Evolutionary conservation across 2,329 filamentous ascomycete species (phyloP), one percentile per base, ranked within the genome.

Genomic region (Fusarium pininemorale): DNA sequence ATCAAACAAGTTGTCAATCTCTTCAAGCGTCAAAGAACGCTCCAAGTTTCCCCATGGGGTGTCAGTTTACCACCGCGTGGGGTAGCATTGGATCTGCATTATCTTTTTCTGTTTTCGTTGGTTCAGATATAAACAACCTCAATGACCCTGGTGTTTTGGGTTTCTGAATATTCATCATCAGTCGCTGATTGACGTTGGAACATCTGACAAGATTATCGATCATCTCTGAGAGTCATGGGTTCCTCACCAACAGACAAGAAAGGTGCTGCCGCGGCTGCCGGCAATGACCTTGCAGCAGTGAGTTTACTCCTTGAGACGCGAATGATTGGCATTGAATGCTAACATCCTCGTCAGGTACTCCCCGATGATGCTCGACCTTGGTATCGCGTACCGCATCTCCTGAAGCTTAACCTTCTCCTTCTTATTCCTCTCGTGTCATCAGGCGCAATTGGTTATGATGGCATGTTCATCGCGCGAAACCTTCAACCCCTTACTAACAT

Each of bases 381-480:
- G 86, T 86, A 82, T 63, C 80, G 81, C 8, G 78, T 80, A 7
- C 79, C 81, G 2, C 84, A 87, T 78, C 77, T 87, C 3, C 73
- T 86, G 12, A 75, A 81, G 38, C 80, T 87, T 13, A 87, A 87
- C 61, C 73, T 86, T 14, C 76, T 85, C 20, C 80, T 87, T 1
- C 59, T 86, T 9, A 73, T 87, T 4, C 84, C 85, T 2, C 76
- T 86, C 7, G 68, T 87, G 0, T 85, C 84, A 1, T 84, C 84
- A 0, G 80, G 82, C 1, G 82, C 83, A 5, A 81, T 81, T 41
- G 85, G 85, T 7, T 87, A 85, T 47, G 85, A 86, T 81, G 85
- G 83, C 81, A 69, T 18, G 75, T 44, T 4, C 3, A 18, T 1
- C 4, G 6, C 8, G 48, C 5, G 28, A 28, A 15, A 22, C 0